Base-by-base conservation (phyloP, 805 yeast genomes). In the Candida koratica region DNA sequence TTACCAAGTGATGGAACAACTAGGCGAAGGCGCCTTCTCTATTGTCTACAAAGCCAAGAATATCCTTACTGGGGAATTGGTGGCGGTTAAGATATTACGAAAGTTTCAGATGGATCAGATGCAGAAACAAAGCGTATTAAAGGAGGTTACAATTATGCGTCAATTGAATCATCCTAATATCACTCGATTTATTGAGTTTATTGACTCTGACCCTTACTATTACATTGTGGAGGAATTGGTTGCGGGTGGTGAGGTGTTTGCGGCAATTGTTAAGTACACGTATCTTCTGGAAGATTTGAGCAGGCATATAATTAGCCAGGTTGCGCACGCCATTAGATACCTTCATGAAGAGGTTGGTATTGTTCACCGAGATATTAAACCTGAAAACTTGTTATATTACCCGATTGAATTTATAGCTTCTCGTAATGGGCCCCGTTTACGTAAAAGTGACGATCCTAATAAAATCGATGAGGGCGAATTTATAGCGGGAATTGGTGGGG, bases 391-490 rank as follows among this genome's bases (percentile, higher is more conserved):
- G 30, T 63, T 84, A 25, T 84, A 71, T 56, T 71, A 72, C 37
- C 81, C 83, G 9, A 78, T 81, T 37, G 77, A 69, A 4, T 60
- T 65, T 32, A 55, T 64, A 3, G 79, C 84, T 4, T 59, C 67
- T 6, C 41, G 45, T 12, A 56, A 58, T 37, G 37, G 45, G 4
- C 41, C 61, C 7, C 61, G 58, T 38, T 64, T 75, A 23, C 64
- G 90, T 36, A 71, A 66, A 45, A 75, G 83, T 9, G 95, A 84
- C 56, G 93, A 84, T 55, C 75, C 75, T 11, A 53, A 77, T 10
- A 84, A 93, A 56, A 63, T 67, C 10, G 97, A 90, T 54, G 98
- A 93, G 64, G 98, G 98, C 36, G 76, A 72, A 42, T 93, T 89
- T 49, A 60, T 59, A 7, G 81, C 83, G 4, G 84, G 84, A 9